Base-by-base conservation (phyloP, 805 yeast species). In the Candida palmyrensis region DNA sequence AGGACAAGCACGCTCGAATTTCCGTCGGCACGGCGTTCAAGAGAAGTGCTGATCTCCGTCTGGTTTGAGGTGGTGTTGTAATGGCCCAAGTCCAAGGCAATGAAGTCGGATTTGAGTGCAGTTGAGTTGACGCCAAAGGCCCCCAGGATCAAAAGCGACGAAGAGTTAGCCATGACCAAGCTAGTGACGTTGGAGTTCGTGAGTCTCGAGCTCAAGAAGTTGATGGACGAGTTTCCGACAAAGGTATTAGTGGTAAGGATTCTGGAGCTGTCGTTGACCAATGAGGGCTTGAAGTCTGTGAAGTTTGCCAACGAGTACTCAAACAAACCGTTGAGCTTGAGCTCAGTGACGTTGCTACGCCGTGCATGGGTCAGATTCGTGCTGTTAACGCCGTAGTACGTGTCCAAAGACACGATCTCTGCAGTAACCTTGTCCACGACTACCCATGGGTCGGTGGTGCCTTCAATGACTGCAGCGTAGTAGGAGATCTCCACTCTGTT, bases 281-380 rank as follows among this genome's bases (percentile, higher is more conserved):
- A 44, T 13, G 31, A 38, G 29, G 49, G 53, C 15, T 58, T 54
- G 32, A 65, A 66, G 22, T 47, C 31, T 2, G 66, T 61, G 52
- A 83, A 86, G 52, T 88, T 88, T 2, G 73, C 56, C 23, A 78
- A 58, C 1, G 86, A 78, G 55, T 81, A 92, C 58, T 90, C 96
- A 49, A 90, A 86, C 14, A 90, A 47, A 7, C 95, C 95, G 53
- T 84, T 82, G 32, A 89, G 53, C 2, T 66, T 48, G 21, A 77
- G 45, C 22, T 51, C 39, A 3, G 44, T 41, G 25, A 47, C 43
- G 14, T 48, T 48, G 12, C 42, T 38, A 1, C 29, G 30, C 11
- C 35, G 32, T 13, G 38, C 39, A 5, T 62, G 43, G 25, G 46
- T 41, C 13, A 40, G 45, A 21, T 27, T 25, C 3, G 43, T 38